A percentile compares a stretch with the other conserved stretches of the same genome.
Conservation (phyloP, 495 filamentous ascomycete genomes). For the Aspergillus funiculosus region DNA sequence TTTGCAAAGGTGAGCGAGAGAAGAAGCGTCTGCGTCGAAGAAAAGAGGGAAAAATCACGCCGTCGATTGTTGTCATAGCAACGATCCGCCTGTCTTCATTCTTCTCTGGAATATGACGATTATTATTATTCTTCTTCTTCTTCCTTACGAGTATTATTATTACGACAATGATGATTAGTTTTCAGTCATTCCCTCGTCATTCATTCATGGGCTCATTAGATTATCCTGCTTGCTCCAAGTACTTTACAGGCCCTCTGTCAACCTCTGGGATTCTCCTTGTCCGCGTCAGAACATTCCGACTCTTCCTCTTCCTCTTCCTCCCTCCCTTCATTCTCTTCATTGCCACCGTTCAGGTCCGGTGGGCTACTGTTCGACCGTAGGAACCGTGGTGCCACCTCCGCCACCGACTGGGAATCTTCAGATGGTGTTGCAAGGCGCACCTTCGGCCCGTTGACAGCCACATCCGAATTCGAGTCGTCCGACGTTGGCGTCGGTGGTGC, state of each 20-base stretch:
- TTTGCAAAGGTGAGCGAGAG: constrained; percentile 5
- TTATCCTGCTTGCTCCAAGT: too few relatives aligned
- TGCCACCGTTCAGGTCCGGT: constrained; percentile 27
- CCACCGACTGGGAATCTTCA: constrained; percentile 18
- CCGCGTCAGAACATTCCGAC: constrained; percentile 4
- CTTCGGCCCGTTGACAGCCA: constrained; percentile 15
- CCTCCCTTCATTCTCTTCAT: constrained; percentile 17
- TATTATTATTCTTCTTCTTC: too few relatives aligned
- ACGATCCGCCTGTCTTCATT: too few relatives aligned
- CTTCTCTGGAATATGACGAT: too few relatives aligned
- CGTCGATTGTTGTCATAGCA: constrained; percentile 44
- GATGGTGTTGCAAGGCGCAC: constrained; percentile 11
- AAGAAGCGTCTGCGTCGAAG: constrained; percentile 7
- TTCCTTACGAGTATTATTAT: too few relatives aligned
- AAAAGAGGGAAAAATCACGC: constrained; percentile 27
- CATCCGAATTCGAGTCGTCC: constrained; percentile 22
- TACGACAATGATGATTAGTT: neutral
- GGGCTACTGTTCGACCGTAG: constrained; percentile 38
- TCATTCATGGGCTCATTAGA: constrained; percentile 5
- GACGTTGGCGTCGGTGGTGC: constrained; percentile 46
- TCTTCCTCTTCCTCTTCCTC: constrained; percentile 10
- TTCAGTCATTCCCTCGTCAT: constrained; percentile 1
- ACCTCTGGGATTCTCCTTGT: neutral
- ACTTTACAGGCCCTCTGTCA: too few relatives aligned
- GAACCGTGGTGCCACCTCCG: constrained; percentile 23